phyloP scores from a whole-genome alignment of 192 early-diverging fungal genomes.

The Coemansia erecta region DNA sequence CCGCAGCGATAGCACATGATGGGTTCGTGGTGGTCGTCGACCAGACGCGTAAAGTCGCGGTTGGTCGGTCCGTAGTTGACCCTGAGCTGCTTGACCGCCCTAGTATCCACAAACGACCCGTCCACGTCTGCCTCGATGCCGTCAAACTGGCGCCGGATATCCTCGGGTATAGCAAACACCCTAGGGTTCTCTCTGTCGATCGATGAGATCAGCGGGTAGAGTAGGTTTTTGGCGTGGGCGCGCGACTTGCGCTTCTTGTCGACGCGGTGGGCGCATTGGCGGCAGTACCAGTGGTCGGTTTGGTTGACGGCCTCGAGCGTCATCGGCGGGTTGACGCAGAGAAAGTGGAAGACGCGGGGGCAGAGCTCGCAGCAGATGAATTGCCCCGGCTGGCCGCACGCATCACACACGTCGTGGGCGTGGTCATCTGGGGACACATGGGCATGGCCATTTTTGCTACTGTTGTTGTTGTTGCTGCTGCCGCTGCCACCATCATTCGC shows the following conservation, averaged over 20 bases:
- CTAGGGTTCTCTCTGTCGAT: constrained; percentile 42
- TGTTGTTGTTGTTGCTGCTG: constrained; percentile 2
- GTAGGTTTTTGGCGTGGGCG: constrained; percentile 41
- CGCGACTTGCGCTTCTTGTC: constrained; percentile 41
- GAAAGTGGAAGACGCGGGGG: constrained; percentile 49
- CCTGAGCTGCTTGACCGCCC: constrained; percentile 30
- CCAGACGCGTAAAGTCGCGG: constrained; percentile 43
- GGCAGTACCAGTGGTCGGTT: constrained; percentile 51
- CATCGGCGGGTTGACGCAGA: constrained; percentile 49
- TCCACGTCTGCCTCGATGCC: constrained; percentile 42
- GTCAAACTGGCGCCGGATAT: constrained; percentile 49
- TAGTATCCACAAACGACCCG: constrained; percentile 38
- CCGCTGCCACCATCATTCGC: too few species aligned
- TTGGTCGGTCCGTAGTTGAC: constrained; percentile 19
- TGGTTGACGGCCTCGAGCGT: constrained; percentile 24
- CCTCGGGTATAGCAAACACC: constrained; percentile 45
- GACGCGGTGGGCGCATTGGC: constrained; percentile 27
- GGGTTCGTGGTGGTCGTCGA: constrained; percentile 36
- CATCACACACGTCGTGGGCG: constrained; percentile 45
- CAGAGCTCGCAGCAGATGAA: constrained; percentile 53
- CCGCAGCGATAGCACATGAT: constrained; percentile 51
- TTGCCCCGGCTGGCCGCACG: constrained; percentile 44
- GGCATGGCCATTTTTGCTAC: constrained; percentile 1
- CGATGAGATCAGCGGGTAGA: constrained; percentile 36
- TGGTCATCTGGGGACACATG: not conserved